These are phyloP conservation scores for Apiosordaria backusii DNA, from an alignment of 495 filamentous ascomycete genomes.

Conservation along the genomic window DNA sequence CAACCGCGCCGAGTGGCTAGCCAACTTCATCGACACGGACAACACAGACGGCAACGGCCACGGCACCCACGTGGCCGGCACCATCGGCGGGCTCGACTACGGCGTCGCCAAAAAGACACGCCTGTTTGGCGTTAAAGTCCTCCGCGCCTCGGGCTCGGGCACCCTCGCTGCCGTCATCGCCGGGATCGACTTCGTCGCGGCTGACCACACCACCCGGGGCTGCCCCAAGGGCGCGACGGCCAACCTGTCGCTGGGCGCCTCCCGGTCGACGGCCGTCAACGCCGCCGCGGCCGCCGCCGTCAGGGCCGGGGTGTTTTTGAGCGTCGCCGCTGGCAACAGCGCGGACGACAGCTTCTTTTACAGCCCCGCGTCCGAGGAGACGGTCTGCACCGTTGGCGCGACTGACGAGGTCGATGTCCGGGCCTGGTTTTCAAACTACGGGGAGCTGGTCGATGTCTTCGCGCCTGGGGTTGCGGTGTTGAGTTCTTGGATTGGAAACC, in stretches of 20 bases:
- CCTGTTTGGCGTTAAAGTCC: constrained; percentile 66
- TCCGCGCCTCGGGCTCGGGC: constrained; percentile 47
- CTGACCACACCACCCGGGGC: constrained; percentile 30
- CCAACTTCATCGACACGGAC: constrained; percentile 34
- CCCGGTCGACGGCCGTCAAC: constrained; percentile 51
- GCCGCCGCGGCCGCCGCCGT: constrained; percentile 47
- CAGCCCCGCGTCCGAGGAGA: constrained; percentile 53
- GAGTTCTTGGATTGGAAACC: constrained; percentile 53
- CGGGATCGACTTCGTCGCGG: constrained; percentile 44
- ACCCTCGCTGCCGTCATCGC: constrained; percentile 39
- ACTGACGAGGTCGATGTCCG: constrained; percentile 41
- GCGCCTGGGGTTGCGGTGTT: constrained; percentile 56
- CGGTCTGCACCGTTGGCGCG: constrained; percentile 60
- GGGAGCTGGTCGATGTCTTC: constrained; percentile 56
- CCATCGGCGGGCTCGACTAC: constrained; percentile 57
- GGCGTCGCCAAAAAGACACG: constrained; percentile 63
- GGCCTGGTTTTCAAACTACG: constrained; percentile 63
- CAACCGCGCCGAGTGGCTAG: constrained; percentile 49
- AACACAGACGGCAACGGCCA: constrained; percentile 43
- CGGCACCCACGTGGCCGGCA: constrained; percentile 66
- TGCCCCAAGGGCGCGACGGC: constrained; percentile 40
- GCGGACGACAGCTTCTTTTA: constrained; percentile 41
- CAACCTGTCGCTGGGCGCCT: constrained; percentile 54
- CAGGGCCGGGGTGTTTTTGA: constrained; percentile 48
- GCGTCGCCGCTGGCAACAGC: constrained; percentile 53